Evolutionary conservation across 192 early-diverging fungal species (phyloP).

Genomic region (Obelidium mucronatum): DNA sequence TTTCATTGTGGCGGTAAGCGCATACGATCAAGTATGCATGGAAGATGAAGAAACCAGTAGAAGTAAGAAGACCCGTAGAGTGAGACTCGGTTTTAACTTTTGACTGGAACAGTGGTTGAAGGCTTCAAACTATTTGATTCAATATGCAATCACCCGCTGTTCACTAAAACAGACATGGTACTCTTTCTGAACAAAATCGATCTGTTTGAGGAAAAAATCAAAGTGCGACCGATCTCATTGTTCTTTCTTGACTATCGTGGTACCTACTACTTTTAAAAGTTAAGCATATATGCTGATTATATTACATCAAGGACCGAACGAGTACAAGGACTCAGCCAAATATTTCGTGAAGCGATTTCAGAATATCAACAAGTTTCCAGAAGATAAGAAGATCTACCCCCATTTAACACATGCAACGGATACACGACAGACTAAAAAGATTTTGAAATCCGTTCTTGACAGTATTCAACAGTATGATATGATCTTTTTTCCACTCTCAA

Average conservation of each 20-base stretch:
- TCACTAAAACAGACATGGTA: constrained; percentile 57
- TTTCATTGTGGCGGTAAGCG: constrained; percentile 62
- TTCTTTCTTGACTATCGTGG: constrained; percentile 20
- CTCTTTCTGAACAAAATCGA: constrained; percentile 73
- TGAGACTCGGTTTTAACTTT: background rate
- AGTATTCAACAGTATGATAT: background rate
- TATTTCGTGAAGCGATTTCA: constrained; percentile 51
- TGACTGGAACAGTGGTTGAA: constrained; percentile 39
- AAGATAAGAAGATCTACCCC: constrained; percentile 6
- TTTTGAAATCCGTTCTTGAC: background rate
- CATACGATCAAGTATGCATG: constrained; percentile 60
- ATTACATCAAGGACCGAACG: constrained; percentile 37
- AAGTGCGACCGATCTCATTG: constrained; percentile 45
- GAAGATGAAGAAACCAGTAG: constrained; percentile 59
- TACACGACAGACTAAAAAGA: background rate
- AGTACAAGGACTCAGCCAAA: constrained; percentile 43
- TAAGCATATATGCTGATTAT: background rate
- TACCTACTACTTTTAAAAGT: background rate
- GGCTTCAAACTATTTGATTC: constrained; percentile 38
- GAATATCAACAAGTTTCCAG: background rate
- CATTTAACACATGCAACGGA: constrained; percentile 1
- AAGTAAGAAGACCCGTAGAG: no score
- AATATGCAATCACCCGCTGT: constrained; percentile 48
- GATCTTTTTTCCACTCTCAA: no score
- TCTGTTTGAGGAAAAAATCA: constrained; percentile 60